phyloP scores from a whole-genome alignment of 164 flowering plant species.

The Chimonanthus praecox region DNA sequence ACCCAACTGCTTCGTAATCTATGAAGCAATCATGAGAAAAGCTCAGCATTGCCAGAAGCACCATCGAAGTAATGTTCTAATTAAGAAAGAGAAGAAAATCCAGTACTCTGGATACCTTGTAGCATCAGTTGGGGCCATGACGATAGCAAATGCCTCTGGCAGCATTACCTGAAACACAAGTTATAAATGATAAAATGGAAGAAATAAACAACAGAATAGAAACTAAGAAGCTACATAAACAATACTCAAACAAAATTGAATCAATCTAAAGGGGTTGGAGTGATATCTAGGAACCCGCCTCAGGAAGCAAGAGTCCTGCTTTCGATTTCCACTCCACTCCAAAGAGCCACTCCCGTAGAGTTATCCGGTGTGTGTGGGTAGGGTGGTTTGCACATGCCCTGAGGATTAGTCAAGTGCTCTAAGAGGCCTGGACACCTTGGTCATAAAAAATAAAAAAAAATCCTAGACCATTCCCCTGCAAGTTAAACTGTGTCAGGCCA shows the following conservation, averaged over 20 bases:
- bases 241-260: background rate
- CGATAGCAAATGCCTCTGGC: slow-evolving; percentile 83
- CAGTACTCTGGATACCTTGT: slow-evolving; percentile 38
- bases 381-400: too few species aligned
- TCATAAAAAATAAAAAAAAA: too few species aligned
- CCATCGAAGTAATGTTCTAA: background rate
- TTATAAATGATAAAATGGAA: background rate
- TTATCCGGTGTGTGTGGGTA: too few species aligned
- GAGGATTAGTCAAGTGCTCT: too few species aligned
- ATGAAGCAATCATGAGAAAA: background rate
- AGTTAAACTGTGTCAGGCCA: too few species aligned
- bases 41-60: background rate
- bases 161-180: slow-evolving; percentile 51
- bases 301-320: too few species aligned
- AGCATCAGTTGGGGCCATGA: slow-evolving; percentile 79
- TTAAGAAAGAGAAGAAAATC: background rate
- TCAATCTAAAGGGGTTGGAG: too few species aligned
- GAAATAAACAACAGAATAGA: background rate
- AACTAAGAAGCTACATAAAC: background rate
- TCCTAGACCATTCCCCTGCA: too few species aligned
- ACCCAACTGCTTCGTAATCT: background rate
- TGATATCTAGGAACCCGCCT: too few species aligned
- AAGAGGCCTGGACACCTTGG: too few species aligned
- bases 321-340: too few species aligned
- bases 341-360: too few species aligned